Evolutionary conservation across 129 eudicot genomes (phyloP).

Genomic region (Saussurea involucrata): DNA sequence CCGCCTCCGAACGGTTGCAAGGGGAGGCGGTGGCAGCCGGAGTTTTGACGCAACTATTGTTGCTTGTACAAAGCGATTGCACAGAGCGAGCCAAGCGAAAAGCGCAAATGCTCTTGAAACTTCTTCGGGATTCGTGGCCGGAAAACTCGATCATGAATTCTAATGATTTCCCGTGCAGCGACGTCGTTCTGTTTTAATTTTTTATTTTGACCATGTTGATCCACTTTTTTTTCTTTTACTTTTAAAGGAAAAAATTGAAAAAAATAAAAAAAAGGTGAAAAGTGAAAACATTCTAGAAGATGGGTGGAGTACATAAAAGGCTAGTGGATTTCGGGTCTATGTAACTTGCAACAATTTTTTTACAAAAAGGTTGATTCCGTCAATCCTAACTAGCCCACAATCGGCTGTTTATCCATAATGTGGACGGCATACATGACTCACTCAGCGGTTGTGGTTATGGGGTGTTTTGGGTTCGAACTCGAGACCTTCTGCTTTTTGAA

Average conservation of each 20-base stretch:
- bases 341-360: conserved; percentile 39
- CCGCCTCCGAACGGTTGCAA: conserved; percentile 61
- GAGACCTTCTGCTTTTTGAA: no score
- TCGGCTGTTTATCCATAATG: no score
- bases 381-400: no score
- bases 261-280: neutral
- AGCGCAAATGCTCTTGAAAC: conserved; percentile 86
- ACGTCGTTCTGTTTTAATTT: conserved; percentile 70
- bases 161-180: conserved; percentile 71
- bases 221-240: conserved; percentile 3
- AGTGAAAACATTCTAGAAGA: conserved; percentile 13
- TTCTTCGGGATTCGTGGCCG: conserved; percentile 88
- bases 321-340: conserved; percentile 13
- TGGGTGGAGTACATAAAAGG: conserved; percentile 26
- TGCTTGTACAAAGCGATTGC: conserved; percentile 91
- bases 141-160: conserved; percentile 58
- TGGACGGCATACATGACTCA: no score
- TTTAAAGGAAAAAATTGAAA: neutral
- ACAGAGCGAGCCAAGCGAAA: conserved; percentile 85
- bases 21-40: conserved; percentile 91
- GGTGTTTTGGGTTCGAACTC: no score
- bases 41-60: conserved; percentile 73
- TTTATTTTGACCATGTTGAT: conserved; percentile 1
- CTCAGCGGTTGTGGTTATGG: no score
- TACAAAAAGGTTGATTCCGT: no score